Evolutionary conservation across 225 moss, liverwort and hornwort species (phyloP).

Genomic region (Anthoceros angustus): DNA sequence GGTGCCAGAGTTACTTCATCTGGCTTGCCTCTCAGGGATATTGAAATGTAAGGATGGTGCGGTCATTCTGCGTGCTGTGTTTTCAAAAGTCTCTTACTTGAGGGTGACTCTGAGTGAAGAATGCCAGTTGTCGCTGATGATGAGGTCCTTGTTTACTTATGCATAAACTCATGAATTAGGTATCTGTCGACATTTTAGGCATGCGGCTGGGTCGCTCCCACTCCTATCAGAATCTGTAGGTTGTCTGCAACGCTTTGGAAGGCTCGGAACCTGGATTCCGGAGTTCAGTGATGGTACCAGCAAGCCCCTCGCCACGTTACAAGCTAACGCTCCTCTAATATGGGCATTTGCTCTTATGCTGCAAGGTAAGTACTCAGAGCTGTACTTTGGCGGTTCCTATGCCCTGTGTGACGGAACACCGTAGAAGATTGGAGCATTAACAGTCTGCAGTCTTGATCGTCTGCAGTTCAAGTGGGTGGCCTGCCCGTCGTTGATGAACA

Average conservation of each 20-base stretch:
- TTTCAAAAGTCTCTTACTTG: not conserved
- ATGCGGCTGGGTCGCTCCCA: constrained; percentile 80
- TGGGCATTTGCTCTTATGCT: constrained; percentile 66
- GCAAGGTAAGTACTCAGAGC: constrained; percentile 57
- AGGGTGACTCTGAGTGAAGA: not conserved
- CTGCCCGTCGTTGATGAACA: constrained; percentile 89
- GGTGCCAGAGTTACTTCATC: constrained; percentile 85
- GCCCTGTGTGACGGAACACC: too few relatives aligned
- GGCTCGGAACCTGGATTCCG: constrained; percentile 80
- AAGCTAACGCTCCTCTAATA: constrained; percentile 52
- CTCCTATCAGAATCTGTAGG: constrained; percentile 82
- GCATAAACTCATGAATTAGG: constrained; percentile 26
- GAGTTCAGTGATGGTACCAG: constrained; percentile 47
- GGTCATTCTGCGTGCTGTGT: not conserved
- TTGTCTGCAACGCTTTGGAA: constrained; percentile 20
- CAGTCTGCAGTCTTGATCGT: constrained; percentile 6
- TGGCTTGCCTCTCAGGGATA: constrained; percentile 91
- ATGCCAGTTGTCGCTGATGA: too few relatives aligned
- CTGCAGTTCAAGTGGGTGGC: constrained; percentile 83
- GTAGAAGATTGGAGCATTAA: too few relatives aligned
- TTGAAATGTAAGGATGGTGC: constrained; percentile 50
- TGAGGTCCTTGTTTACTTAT: not conserved
- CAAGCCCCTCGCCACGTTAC: constrained; percentile 51
- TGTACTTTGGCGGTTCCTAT: too few relatives aligned
- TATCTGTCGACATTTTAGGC: constrained; percentile 88